Percentiles rank a stretch among this genome's conserved stretches.
Conservation (phyloP, 495 filamentous ascomycete genomes). For the Hypoxylon perforatum region DNA sequence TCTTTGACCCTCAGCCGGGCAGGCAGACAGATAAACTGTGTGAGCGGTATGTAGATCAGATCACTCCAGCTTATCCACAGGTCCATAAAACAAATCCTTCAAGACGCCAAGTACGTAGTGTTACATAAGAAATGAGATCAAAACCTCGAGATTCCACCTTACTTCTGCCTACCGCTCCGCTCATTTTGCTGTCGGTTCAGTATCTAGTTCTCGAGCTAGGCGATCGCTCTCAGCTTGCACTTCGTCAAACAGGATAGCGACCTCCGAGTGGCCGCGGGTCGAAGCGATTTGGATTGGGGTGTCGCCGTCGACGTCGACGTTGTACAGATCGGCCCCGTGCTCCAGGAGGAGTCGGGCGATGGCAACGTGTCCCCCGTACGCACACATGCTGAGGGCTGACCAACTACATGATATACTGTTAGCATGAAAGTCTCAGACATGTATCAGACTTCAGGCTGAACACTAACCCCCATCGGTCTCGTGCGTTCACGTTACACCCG, state of each 20-base stretch:
- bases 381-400: slow-evolving; percentile 46
- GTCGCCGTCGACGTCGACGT: slow-evolving; percentile 43
- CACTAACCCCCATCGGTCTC: slow-evolving; percentile 37
- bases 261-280: slow-evolving; percentile 42
- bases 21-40: neutral
- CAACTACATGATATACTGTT: slow-evolving; percentile 22
- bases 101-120: neutral
- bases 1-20: no score
- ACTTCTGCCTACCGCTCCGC: slow-evolving; percentile 1
- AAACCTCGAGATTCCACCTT: neutral
- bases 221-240: slow-evolving; percentile 37
- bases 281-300: slow-evolving; percentile 42
- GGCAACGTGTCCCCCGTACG: slow-evolving; percentile 37
- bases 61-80: neutral
- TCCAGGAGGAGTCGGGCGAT: slow-evolving; percentile 44
- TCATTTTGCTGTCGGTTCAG: slow-evolving; percentile 26
- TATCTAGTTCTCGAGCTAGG: slow-evolving; percentile 38
- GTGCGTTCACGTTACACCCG: slow-evolving; percentile 42
- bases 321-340: slow-evolving; percentile 46
- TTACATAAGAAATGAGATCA: slow-evolving; percentile 1
- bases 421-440: slow-evolving; percentile 4
- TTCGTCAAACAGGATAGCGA: slow-evolving; percentile 43
- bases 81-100: neutral
- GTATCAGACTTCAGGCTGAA: neutral
- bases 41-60: neutral